phyloP scores from a whole-genome alignment of 257 asterid species.

The Rhazya stricta region DNA sequence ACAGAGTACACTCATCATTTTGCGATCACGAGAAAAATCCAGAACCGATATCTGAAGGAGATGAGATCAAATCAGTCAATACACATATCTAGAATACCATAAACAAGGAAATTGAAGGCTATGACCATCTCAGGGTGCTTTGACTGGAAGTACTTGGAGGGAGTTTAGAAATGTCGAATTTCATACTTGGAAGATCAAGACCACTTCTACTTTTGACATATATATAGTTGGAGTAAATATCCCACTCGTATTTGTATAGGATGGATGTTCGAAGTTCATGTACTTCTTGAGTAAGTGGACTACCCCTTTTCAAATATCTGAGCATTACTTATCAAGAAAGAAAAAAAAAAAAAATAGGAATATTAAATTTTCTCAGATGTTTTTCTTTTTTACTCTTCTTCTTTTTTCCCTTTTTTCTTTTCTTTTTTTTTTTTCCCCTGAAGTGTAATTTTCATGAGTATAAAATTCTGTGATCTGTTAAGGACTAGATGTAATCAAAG shows the following conservation, averaged over 20 bases:
- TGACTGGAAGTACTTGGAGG: neutral
- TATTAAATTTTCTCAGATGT: neutral
- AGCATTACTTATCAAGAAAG: neutral
- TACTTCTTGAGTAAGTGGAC: neutral
- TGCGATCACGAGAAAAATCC: conserved; percentile 99
- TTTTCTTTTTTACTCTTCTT: neutral
- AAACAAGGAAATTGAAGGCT: neutral
- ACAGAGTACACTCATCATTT: conserved; percentile 99
- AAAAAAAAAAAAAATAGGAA: neutral
- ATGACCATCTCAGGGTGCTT: neutral
- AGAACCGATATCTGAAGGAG: conserved; percentile 66
- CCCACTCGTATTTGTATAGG: neutral
- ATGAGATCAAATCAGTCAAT: conserved; percentile 16
- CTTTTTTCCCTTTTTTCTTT: too few species aligned
- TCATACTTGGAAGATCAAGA: neutral
- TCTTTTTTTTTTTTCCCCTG: too few species aligned
- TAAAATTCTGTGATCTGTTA: neutral
- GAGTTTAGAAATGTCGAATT: neutral
- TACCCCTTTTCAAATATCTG: neutral
- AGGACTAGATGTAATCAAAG: neutral
- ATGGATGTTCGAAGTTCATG: neutral
- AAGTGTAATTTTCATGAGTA: too few species aligned
- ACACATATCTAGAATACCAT: neutral
- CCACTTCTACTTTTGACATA: neutral
- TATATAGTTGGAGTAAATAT: neutral